Conservation (phyloP, 2,329 filamentous ascomycete species). For the Diplodia mutila region DNA sequence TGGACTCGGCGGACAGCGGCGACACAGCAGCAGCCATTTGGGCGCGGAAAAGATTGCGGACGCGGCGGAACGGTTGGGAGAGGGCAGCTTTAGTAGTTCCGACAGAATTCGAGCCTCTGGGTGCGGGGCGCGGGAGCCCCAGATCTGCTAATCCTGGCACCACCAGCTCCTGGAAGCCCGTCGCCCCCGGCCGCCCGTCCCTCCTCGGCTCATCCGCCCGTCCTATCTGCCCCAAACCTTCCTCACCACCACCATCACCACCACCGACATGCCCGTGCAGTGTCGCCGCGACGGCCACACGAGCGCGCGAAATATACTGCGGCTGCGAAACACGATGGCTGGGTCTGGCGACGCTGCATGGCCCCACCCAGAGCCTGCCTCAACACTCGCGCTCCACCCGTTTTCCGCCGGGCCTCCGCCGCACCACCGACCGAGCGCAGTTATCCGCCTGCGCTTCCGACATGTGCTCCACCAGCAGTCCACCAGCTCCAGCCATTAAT, state of each 20-base stretch:
- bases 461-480: neutral
- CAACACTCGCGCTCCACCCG: neutral
- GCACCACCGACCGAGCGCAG: neutral
- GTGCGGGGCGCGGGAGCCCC: constrained; percentile 9
- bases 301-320: neutral
- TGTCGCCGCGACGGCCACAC: too few relatives aligned
- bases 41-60: constrained; percentile 12
- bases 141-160: neutral
- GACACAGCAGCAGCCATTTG: constrained; percentile 20
- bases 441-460: constrained; percentile 20
- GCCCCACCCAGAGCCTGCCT: neutral
- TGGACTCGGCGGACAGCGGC: constrained; percentile 10
- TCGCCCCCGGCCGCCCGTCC: neutral
- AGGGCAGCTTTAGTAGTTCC: constrained; percentile 19
- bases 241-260: neutral
- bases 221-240: neutral
- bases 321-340: neutral
- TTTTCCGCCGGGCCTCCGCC: constrained; percentile 18
- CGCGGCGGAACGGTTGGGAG: constrained; percentile 14
- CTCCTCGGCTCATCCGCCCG: constrained; percentile 5
- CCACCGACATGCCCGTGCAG: neutral
- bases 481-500: neutral
- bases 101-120: neutral
- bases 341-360: neutral
- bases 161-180: neutral